These are phyloP conservation scores for Meyerozyma carpophila DNA, from an alignment of 1,139 yeast genomes.

Conservation along the genomic window DNA sequence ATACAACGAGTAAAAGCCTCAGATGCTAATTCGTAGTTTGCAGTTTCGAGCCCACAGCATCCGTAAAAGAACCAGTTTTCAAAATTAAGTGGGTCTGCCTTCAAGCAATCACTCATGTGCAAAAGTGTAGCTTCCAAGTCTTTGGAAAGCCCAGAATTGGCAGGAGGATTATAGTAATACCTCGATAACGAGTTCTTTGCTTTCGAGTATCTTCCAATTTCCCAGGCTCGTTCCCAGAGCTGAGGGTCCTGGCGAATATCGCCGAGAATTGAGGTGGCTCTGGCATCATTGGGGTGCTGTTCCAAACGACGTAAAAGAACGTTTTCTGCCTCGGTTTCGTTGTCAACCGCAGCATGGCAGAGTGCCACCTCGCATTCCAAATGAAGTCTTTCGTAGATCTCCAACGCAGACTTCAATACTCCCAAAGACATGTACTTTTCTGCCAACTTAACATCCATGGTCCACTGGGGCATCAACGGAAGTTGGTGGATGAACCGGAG, in stretches of 20 bases:
- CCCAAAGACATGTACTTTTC: conserved; percentile 87
- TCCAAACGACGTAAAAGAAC: conserved; percentile 53
- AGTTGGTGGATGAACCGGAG: conserved; percentile 68
- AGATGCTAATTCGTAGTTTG: conserved; percentile 72
- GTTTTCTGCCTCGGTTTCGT: conserved; percentile 60
- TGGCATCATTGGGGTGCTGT: conserved; percentile 66
- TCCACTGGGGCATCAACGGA: conserved; percentile 81
- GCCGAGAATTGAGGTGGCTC: conserved; percentile 82
- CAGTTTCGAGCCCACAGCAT: conserved; percentile 76
- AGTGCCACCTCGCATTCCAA: conserved; percentile 82
- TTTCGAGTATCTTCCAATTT: conserved; percentile 70
- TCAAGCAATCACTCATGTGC: conserved; percentile 71
- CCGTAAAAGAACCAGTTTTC: conserved; percentile 94
- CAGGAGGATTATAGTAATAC: conserved; percentile 66
- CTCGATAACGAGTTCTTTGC: conserved; percentile 83
- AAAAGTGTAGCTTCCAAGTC: conserved; percentile 53
- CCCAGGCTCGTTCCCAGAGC: conserved; percentile 87
- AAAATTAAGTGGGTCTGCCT: conserved; percentile 68
- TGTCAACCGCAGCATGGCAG: conserved; percentile 84
- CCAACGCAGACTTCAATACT: conserved; percentile 79
- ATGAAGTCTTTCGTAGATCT: conserved; percentile 76
- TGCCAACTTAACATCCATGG: conserved; percentile 76
- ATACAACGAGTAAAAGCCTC: conserved; percentile 94
- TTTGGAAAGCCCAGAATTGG: conserved; percentile 43
- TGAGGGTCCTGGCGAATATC: conserved; percentile 75